These are phyloP conservation scores for Uronychia setigera DNA, from an alignment of 73 alveolate genomes.

Conservation along the genomic window DNA sequence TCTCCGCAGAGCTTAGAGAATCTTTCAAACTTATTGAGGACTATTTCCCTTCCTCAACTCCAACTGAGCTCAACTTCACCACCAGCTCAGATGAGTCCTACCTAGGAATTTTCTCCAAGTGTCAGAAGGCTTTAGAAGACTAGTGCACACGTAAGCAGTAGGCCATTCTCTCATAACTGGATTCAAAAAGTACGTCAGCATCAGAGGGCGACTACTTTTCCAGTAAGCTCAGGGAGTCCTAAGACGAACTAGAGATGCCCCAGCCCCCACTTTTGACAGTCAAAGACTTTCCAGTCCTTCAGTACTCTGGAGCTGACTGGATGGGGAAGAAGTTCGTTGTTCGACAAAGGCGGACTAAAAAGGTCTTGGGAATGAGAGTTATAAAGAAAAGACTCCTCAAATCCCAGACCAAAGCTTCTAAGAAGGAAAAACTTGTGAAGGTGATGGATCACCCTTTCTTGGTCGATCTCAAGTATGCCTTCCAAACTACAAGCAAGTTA, in stretches of 20 bases:
- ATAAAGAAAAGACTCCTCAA: not conserved
- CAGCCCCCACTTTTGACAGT: not conserved
- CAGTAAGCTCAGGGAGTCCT: too few relatives aligned
- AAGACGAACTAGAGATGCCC: not conserved
- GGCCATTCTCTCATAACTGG: not conserved
- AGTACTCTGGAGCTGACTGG: not conserved
- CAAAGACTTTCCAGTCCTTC: not conserved
- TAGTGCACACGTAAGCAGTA: not conserved
- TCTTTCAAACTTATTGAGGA: too few relatives aligned
- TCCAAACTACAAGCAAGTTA: conserved; percentile 16
- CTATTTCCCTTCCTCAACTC: too few relatives aligned
- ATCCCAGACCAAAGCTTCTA: not conserved
- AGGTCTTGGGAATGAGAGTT: not conserved
- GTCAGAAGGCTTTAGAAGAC: not conserved
- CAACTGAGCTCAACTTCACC: too few relatives aligned
- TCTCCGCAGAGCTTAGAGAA: too few relatives aligned
- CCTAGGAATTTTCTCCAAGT: not conserved
- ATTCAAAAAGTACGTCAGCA: not conserved
- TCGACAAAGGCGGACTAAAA: not conserved
- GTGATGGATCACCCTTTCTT: conserved; percentile 78
- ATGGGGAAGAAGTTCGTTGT: not conserved
- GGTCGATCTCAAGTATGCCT: conserved; percentile 39
- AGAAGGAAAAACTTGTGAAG: not conserved
- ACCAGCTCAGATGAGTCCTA: not conserved
- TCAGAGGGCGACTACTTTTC: not conserved